A percentile compares a stretch with the other conserved stretches of the same genome.
Evolutionary conservation across 306 rosid genomes (phyloP).

Genomic region (Lathyrus aphaca): DNA sequence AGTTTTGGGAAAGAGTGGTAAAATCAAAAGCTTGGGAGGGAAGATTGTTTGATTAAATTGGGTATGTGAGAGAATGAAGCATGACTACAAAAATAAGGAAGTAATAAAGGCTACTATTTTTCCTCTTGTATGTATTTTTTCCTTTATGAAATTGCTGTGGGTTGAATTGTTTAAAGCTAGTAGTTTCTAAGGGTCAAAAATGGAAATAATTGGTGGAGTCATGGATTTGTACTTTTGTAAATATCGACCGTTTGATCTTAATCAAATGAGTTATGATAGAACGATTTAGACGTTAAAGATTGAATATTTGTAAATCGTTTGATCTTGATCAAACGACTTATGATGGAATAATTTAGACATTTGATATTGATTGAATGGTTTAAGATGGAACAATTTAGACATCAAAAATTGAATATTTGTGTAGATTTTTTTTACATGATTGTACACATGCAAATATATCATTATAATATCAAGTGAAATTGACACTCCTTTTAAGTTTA

Average conservation of each 20-base stretch:
- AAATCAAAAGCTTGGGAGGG: slow-evolving; percentile 45
- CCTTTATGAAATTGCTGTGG: neutral
- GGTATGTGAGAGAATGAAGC: slow-evolving; percentile 26
- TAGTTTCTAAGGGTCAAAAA: neutral
- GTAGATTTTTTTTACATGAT: no score
- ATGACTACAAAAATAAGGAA: slow-evolving; percentile 16
- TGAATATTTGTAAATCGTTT: neutral
- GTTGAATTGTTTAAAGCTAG: neutral
- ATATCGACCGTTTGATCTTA: neutral
- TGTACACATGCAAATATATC: no score
- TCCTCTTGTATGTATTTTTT: neutral
- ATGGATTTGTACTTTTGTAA: neutral
- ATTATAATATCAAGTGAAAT: no score
- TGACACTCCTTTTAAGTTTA: no score
- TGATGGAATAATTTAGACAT: no score
- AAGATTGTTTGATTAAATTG: slow-evolving; percentile 37
- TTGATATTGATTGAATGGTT: no score
- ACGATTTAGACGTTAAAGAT: neutral
- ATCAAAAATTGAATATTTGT: no score
- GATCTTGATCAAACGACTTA: no score
- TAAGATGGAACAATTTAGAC: no score
- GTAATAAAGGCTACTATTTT: slow-evolving; percentile 11
- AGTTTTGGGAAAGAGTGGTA: slow-evolving; percentile 39
- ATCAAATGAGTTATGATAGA: neutral
- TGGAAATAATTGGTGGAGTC: neutral